Evolutionary conservation across 2,329 filamentous ascomycete species (phyloP), one percentile per base, ranked within the genome.

Genomic region (Orbilia oligospora): DNA sequence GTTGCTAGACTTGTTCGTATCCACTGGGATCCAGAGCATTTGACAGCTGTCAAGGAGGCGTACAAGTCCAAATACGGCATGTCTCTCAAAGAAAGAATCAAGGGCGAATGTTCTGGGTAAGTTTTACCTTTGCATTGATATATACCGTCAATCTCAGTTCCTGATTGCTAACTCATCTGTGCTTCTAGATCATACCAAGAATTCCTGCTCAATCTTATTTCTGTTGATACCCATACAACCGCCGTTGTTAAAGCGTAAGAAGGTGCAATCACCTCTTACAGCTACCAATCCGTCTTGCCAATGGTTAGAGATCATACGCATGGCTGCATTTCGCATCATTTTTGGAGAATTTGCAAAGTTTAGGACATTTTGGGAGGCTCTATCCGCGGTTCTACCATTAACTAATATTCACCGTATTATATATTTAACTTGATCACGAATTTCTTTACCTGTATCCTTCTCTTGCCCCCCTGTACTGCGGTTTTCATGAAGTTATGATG

Each of bases 11-110:
- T 98, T 0, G 93, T 97, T 51, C 89, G 96, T 36, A 90, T 95
- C 84, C 96, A 98, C 85, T 98, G 96, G 96, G 94, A 98, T 83
- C 89, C 91, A 3, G 85, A 88, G 80, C 95, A 98, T 84, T 88
- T 98, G 85, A 89, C 90, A 76, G 88, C 89, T 20, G 90, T 98
- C 68, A 97, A 97, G 87, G 85, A 86, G 36, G 92, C 94, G 80
- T 99, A 94, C 84, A 88, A 89, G 71, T 90, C 91, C 79, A 90
- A 94, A 79, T 97, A 97, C 84, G 88, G 89, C 4, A 86, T 88
- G 64, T 89, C 91, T 55, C 87, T 98, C 80, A 90, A 93, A 83
- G 90, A 93, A 55, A 93, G 93, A 51, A 90, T 99, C 30, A 71
- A 38, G 58, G 48, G 51, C 22, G 73, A 77, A 22, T 77, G 73